Conservation (phyloP, 2,329 filamentous ascomycete species). For the Sclerotinia spermophila region DNA sequence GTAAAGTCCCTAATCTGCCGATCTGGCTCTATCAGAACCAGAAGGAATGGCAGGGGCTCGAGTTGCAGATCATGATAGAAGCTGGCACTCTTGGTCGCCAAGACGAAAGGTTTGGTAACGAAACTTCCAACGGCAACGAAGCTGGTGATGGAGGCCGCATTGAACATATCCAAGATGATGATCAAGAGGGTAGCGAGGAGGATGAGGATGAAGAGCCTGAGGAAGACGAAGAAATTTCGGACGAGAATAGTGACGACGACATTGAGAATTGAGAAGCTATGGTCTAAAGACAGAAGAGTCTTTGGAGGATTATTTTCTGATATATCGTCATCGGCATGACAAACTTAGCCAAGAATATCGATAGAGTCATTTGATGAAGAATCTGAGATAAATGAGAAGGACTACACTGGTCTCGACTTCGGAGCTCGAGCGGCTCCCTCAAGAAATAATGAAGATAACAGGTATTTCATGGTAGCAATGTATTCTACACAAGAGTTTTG, state of each 20-base stretch:
- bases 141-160: rapidly evolving
- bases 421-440: rapidly evolving
- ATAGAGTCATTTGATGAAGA: not conserved
- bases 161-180: not conserved
- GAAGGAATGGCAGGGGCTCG: not conserved
- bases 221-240: not conserved
- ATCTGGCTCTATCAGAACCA: not conserved
- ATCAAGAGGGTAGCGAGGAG: not conserved
- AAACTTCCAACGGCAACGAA: not conserved
- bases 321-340: not conserved
- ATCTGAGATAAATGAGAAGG: no score
- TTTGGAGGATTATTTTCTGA: rapidly evolving
- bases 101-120: not conserved
- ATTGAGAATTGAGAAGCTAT: not conserved
- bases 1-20: not conserved
- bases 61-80: not conserved
- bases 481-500: not conserved
- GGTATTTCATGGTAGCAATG: not conserved
- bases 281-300: not conserved
- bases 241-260: not conserved
- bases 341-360: rapidly evolving
- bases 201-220: not conserved
- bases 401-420: rapidly evolving
- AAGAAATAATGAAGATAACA: not conserved
- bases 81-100: not conserved